These are phyloP conservation scores for Coffea eugenioides DNA, from an alignment of 257 asterid genomes.

Conservation along the genomic window DNA sequence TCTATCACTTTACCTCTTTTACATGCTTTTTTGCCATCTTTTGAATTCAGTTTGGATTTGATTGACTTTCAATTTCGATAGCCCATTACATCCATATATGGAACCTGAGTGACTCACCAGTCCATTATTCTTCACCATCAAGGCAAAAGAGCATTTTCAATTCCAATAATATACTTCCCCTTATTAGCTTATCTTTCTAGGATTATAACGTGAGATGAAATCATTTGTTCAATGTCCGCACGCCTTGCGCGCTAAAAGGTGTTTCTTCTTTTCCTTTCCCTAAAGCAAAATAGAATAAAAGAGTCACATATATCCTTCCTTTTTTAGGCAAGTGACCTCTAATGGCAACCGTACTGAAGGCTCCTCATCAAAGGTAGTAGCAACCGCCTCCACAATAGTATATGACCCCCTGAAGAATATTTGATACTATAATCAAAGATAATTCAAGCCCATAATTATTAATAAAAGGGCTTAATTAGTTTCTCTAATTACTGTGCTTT, in stretches of 20 bases:
- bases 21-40: slow-evolving; percentile 1
- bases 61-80: not conserved
- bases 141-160: not conserved
- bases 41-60: slow-evolving; percentile 3
- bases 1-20: not conserved
- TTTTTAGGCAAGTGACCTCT: not conserved
- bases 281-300: not conserved
- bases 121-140: not conserved
- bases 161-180: not conserved
- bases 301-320: not conserved
- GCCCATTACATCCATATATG: not conserved
- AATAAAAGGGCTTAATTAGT: not conserved
- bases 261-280: not conserved
- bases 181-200: not conserved
- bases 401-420: not conserved
- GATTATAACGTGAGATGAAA: not conserved
- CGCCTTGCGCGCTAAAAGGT: not conserved
- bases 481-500: not conserved
- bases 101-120: not conserved
- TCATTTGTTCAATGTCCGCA: not conserved
- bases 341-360: not conserved
- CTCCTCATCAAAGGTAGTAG: not conserved
- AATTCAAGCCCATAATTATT: not conserved
- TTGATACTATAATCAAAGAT: not conserved
- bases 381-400: not conserved